Conservation (phyloP, 2,329 filamentous ascomycete genomes). For the Bipolaris victoriae region DNA sequence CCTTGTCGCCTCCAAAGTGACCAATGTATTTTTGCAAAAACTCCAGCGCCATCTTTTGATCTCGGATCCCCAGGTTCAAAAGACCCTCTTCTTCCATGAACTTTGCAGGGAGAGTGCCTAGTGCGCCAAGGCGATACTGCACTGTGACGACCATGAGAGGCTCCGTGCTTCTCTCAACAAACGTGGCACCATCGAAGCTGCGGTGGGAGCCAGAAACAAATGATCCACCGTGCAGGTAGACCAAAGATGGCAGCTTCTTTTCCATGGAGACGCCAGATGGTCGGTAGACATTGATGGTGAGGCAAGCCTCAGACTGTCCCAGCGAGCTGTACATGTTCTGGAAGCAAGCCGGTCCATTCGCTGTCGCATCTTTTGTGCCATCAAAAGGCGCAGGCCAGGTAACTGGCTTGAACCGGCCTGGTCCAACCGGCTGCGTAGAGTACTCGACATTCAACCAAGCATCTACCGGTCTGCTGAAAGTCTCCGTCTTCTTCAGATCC, state of each 20-base stretch:
- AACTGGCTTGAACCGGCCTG: slow-evolving; percentile 51
- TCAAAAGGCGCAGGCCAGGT: slow-evolving; percentile 52
- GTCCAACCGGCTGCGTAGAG: slow-evolving; percentile 50
- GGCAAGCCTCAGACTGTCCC: slow-evolving; percentile 43
- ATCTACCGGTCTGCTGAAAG: slow-evolving; percentile 49
- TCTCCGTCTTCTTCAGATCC: slow-evolving; percentile 41
- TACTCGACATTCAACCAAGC: slow-evolving; percentile 59
- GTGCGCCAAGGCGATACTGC: slow-evolving; percentile 45
- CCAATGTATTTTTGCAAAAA: slow-evolving; percentile 51
- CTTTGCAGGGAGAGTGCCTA: slow-evolving; percentile 43
- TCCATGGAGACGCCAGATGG: slow-evolving; percentile 33
- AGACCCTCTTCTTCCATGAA: slow-evolving; percentile 44
- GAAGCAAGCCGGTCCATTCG: slow-evolving; percentile 53
- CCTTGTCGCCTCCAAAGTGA: slow-evolving; percentile 49
- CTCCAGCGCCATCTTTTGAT: slow-evolving; percentile 42
- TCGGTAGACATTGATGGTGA: slow-evolving; percentile 43
- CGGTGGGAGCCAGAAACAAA: slow-evolving; percentile 40
- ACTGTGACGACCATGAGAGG: slow-evolving; percentile 45
- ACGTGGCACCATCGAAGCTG: slow-evolving; percentile 44
- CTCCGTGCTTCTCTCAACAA: slow-evolving; percentile 39
- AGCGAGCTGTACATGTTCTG: slow-evolving; percentile 49
- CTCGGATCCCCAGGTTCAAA: slow-evolving; percentile 43
- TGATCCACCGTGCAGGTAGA: slow-evolving; percentile 41
- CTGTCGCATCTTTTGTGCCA: slow-evolving; percentile 48
- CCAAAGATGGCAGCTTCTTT: slow-evolving; percentile 40